Evolutionary conservation across 148 eudicot genomes (phyloP).

Genomic region (Vaccinium corymbosum): DNA sequence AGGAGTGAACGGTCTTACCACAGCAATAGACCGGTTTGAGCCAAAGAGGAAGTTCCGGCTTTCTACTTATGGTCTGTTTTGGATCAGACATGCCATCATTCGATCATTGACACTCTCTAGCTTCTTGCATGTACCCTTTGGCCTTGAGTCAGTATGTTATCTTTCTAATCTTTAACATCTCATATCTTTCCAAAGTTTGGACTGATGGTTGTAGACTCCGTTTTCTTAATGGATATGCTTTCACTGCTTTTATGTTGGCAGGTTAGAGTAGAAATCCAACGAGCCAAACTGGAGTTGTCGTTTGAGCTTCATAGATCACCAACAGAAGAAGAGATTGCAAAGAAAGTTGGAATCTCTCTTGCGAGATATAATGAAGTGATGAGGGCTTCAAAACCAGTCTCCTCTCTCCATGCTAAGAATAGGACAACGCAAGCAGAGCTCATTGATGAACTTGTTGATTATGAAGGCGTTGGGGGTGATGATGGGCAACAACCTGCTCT

Average conservation of each 20-base stretch:
- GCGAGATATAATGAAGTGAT: constrained; percentile 74
- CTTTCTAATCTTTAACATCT: neutral
- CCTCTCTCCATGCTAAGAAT: constrained; percentile 60
- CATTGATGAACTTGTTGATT: constrained; percentile 61
- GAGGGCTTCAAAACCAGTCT: constrained; percentile 62
- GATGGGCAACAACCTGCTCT: constrained; percentile 75
- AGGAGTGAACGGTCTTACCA: constrained; percentile 87
- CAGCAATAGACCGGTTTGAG: constrained; percentile 91
- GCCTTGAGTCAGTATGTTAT: constrained; percentile 85
- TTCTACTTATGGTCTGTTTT: constrained; percentile 83
- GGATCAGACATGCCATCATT: constrained; percentile 86
- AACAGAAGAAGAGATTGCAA: constrained; percentile 63
- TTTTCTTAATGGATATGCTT: neutral
- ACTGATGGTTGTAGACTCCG: too few relatives aligned
- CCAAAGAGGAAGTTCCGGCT: constrained; percentile 65
- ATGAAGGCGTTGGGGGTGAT: constrained; percentile 63
- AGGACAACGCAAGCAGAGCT: constrained; percentile 67
- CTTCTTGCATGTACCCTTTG: constrained; percentile 84
- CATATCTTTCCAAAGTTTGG: neutral
- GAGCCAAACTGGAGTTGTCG: constrained; percentile 57
- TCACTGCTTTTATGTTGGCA: constrained; percentile 29
- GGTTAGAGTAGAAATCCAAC: constrained; percentile 80
- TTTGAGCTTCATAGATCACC: constrained; percentile 72
- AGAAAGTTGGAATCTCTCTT: constrained; percentile 63
- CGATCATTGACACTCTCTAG: constrained; percentile 89